Conservation (phyloP, 2,329 filamentous ascomycete species). For the Colletotrichum chrysophilum region DNA sequence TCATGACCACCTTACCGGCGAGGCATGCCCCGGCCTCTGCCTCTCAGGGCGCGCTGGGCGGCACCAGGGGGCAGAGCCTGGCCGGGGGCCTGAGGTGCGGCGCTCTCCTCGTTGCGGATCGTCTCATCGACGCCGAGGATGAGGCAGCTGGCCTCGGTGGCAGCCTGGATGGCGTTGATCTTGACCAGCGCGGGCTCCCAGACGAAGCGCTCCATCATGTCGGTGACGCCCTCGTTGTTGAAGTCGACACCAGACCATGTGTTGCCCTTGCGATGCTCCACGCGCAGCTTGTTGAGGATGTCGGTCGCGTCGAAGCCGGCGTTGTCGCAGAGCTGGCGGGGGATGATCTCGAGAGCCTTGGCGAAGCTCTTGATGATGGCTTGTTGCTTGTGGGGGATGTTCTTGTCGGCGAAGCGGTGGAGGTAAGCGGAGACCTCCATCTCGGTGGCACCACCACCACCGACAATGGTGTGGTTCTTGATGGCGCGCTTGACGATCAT, state of each 20-base stretch:
- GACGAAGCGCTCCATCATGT: slow-evolving; percentile 95
- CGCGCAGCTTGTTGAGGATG: slow-evolving; percentile 93
- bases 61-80: slow-evolving; percentile 79
- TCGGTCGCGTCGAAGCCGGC: slow-evolving; percentile 98
- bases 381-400: slow-evolving; percentile 94
- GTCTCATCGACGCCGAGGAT: slow-evolving; percentile 98
- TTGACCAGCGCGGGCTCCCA: slow-evolving; percentile 98
- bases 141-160: slow-evolving; percentile 92
- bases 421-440: slow-evolving; percentile 97
- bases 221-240: slow-evolving; percentile 84
- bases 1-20: slow-evolving; percentile 60
- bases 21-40: slow-evolving; percentile 88
- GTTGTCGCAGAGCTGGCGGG: slow-evolving; percentile 96
- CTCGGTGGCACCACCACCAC: slow-evolving; percentile 91
- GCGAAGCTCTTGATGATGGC: slow-evolving; percentile 97
- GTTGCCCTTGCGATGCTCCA: slow-evolving; percentile 93
- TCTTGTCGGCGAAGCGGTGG: slow-evolving; percentile 90
- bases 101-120: slow-evolving; percentile 96
- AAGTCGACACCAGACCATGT: slow-evolving; percentile 98
- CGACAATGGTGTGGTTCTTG: slow-evolving; percentile 92
- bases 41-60: slow-evolving; percentile 85
- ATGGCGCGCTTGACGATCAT: slow-evolving; percentile 99
- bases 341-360: slow-evolving; percentile 95
- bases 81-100: slow-evolving; percentile 79
- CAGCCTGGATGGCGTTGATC: slow-evolving; percentile 95